Evolutionary conservation across 2,329 filamentous ascomycete genomes (phyloP).

Genomic region (Chaetomium sp.): DNA sequence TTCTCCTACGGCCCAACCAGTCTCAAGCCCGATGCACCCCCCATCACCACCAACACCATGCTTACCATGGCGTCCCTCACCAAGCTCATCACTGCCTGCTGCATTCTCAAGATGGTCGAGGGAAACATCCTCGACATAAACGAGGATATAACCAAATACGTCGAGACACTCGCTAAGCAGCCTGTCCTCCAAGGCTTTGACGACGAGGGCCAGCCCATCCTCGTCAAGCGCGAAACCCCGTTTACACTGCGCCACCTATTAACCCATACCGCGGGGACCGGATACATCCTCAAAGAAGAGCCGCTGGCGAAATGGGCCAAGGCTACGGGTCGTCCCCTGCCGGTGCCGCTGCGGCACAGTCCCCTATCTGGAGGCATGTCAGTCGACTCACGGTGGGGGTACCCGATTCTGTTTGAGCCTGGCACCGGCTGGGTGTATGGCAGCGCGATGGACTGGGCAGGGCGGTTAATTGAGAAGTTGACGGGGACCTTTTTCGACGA

Average conservation of each 20-base stretch:
- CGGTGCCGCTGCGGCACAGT: conserved; percentile 21
- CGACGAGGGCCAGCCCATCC: conserved; percentile 29
- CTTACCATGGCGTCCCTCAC: conserved; percentile 32
- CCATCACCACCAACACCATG: conserved; percentile 23
- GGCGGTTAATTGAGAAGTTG: conserved; percentile 22
- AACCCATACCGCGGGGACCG: conserved; percentile 39
- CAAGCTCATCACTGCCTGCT: conserved; percentile 41
- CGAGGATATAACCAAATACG: conserved; percentile 36
- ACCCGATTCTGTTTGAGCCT: conserved; percentile 28
- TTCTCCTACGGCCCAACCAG: conserved; percentile 18
- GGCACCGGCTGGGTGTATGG: conserved; percentile 28
- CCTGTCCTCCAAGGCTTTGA: conserved; percentile 38
- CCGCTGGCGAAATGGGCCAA: conserved; percentile 35
- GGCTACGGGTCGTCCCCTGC: conserved; percentile 29
- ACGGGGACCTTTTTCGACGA: conserved; percentile 21
- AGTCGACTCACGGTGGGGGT: conserved; percentile 20
- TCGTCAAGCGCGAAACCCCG: conserved; percentile 24
- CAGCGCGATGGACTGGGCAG: conserved; percentile 28
- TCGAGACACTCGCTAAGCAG: conserved; percentile 39
- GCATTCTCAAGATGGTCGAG: conserved; percentile 42
- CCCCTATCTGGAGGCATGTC: conserved; percentile 5
- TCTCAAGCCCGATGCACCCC: conserved; percentile 14
- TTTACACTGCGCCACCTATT: conserved; percentile 43
- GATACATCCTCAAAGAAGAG: conserved; percentile 39
- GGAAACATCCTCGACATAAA: conserved; percentile 38